Evolutionary conservation across 495 filamentous ascomycete species (phyloP), one percentile per base, ranked within the genome.

Genomic region (Hypomontagnella monticulosa): DNA sequence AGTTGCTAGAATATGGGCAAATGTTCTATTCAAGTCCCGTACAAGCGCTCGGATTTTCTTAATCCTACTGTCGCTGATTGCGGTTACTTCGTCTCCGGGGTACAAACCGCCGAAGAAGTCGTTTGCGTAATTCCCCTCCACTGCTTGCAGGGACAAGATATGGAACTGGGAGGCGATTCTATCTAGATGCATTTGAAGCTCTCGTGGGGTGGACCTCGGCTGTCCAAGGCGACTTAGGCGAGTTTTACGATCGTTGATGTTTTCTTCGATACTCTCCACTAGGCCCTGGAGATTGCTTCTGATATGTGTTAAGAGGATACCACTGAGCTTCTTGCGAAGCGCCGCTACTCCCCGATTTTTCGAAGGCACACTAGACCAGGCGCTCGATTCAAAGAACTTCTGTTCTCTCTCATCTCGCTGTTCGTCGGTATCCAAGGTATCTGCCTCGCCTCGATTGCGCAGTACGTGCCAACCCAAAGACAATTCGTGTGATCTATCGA

Each of bases 381-480:
- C 50, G 4, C 78, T 74, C 0, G 57, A 43, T 10, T 63, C 48
- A 60, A 86, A 82, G 60, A 85, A 85, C 0, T 10, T 4, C 2
- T 44, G 18, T 53, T 86, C 83, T 15, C 66, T 58, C 5, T 57
- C 43, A 44, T 85, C 80, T 16, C 81, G 74, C 23, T 71, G 60
- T 1, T 64, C 66, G 12, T 59, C 37, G 1, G 44, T 58, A 2
- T 68, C 18, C 0, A 68, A 43, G 1, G 61, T 27, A 40, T 84
- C 80, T 8, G 81, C 71, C 53, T 83, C 84, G 4, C 70, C 70
- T 2, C 84, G 78, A 62, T 91, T 91, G 6, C 83, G 83, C 18
- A 93, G 71, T 2, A 88, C 83, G 72, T 91, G 87, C 88, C 88
- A 92, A 3, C 88, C 88, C 2, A 89, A 77, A 32, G 79, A 73